Evolutionary conservation across 768 basidiomycete genomes (phyloP), one percentile per base, ranked within the genome.

Genomic region (Xanthoconium stramineum): DNA sequence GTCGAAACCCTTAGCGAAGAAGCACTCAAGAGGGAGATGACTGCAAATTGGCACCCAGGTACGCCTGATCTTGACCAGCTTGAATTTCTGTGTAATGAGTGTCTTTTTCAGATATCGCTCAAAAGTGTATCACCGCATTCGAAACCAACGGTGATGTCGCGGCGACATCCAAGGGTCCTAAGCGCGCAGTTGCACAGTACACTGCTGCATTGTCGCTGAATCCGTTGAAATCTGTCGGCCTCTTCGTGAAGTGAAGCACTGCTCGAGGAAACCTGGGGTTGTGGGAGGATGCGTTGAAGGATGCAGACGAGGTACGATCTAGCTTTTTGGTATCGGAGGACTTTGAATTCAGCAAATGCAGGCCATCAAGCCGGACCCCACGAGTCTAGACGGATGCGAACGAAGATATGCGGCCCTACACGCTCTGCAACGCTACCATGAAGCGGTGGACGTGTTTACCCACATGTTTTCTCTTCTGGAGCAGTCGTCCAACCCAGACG

Each of bases 281-380:
- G 7, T 61, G 59, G 52, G 55, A 54, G 2, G 57, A 56, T 17
- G 55, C 60, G 2, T 20, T 65, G 40, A 37, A 35, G 1, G 60
- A 65, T 15, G 61, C 64, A 14, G 46, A 65, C 20, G 19, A 53
- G 29, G 64, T 57, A 51, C 12, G 2, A 24, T 2, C 15, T 37
- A 14, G n/a, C 12, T 5, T 1, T 17, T 17, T 1, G 3, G 0
- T 30, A 1, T 32, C 28, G 17, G 10, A n/a, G 5, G 3, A 2
- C 11, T 3, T 28, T 42, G 7, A 42, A 13, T 5, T 10, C 3
- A 0, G 6, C 0, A 8, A 7, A 29, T 1, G 0, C 10, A 60
- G 59, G 59, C 48, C 17, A 43, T 60, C 14, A 13, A 55, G 9
- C n/a, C 15, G 20, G 52, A 60, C 5, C 29, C 59, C 11, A 1